Base-by-base conservation (phyloP, 192 early-diverging fungal genomes). In the Fimicolochytrium jonesii region DNA sequence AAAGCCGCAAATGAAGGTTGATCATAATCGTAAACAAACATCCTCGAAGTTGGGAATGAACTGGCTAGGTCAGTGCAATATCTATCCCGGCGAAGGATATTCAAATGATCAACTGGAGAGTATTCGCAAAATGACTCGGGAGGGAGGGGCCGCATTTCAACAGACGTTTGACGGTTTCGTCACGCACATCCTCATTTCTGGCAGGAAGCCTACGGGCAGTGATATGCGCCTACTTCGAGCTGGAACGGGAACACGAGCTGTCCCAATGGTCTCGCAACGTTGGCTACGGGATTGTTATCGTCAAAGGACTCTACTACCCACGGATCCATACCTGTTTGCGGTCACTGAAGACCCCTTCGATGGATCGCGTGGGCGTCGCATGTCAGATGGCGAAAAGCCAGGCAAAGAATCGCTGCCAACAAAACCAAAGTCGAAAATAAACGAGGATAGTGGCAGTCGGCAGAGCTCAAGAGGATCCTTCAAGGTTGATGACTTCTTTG, bases 71-170 rank as follows among this genome's bases (percentile, higher is more conserved):
- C 32, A 30, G 22, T 59, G 56, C 31, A 46, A 34, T n/a, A 43
- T 69, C 17, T 71, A 33, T 41, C 49, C 64, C 20, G 70, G 70
- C 0, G 45, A 58, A 3, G 70, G 70, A 7, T 72, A 67, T 56
- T 44, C 45, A 26, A 46, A 55, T 0, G 26, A 37, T 15, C 22
- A 58, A 42, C 22, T 66, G 13, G 13, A 20, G 37, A 52, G 45
- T 22, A 29, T 72, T 4, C 46, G 42, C 23, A 67, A 54, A 22
- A 53, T 59, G 17, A 44, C 64, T 15, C 59, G 65, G 13, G 47
- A 58, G 23, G 65, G 54, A 18, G 65, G 70, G 10, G 70, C 59
- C 13, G 23, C 52, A 46, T 35, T 72, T 23, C 37, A 39, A 15
- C 17, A 23, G 3, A 42, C 51, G 1, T 60, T 45, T 42, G 64